Conservation (phyloP, 2,329 filamentous ascomycete genomes). For the Endoconidiophora polonica region DNA sequence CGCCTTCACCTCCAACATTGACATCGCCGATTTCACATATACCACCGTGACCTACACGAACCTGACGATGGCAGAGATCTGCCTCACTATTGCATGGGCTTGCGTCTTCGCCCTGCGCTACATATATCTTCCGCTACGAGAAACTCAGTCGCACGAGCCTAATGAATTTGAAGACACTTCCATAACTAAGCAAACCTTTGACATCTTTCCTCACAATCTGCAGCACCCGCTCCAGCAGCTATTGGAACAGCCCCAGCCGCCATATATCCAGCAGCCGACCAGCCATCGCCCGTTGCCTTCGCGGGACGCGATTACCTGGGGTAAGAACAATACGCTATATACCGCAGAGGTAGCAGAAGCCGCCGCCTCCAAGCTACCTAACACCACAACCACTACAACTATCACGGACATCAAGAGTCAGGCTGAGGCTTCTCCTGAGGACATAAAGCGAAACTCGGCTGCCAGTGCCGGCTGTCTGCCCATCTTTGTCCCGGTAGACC, state of each 20-base stretch:
- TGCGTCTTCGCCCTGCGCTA: constrained; percentile 5
- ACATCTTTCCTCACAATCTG: constrained; percentile 10
- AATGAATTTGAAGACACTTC: neutral
- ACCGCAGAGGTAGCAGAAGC: constrained; percentile 16
- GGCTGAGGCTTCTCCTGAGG: neutral
- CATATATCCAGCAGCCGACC: constrained; percentile 18
- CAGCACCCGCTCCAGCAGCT: neutral
- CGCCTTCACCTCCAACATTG: constrained; percentile 5
- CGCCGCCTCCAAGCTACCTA: constrained; percentile 3
- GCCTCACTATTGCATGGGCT: constrained; percentile 7
- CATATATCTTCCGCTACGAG: constrained; percentile 9
- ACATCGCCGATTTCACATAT: constrained; percentile 8
- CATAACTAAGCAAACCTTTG: neutral
- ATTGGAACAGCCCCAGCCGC: neutral
- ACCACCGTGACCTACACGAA: constrained; percentile 10
- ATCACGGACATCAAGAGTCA: neutral
- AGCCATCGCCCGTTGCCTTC: constrained; percentile 1
- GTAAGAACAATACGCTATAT: constrained; percentile 14
- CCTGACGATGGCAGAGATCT: constrained; percentile 11
- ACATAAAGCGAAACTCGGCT: constrained; percentile 3
- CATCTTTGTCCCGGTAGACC: constrained; percentile 9
- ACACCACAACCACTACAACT: neutral
- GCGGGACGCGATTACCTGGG: constrained; percentile 6
- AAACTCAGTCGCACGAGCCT: constrained; percentile 9
- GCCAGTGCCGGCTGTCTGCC: constrained; percentile 6